Conservation (phyloP, 2,329 filamentous ascomycete genomes). For the Fusarium globosum region DNA sequence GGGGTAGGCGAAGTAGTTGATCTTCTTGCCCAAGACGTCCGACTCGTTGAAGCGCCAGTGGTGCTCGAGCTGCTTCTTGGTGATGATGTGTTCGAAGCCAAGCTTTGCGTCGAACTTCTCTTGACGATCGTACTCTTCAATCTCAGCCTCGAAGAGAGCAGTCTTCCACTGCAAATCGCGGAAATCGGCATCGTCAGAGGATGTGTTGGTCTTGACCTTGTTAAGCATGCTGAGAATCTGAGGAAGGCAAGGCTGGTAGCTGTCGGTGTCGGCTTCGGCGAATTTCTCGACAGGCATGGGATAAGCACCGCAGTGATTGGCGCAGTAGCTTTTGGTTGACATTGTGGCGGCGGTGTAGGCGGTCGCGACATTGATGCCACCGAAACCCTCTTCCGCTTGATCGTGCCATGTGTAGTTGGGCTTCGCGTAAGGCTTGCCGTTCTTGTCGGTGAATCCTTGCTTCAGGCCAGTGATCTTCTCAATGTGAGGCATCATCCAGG, state of each 20-base stretch:
- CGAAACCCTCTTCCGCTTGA: slow-evolving; percentile 41
- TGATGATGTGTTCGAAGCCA: slow-evolving; percentile 48
- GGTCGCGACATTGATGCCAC: slow-evolving; percentile 55
- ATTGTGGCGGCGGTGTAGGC: slow-evolving; percentile 57
- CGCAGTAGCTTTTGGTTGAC: slow-evolving; percentile 57
- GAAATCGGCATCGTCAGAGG: slow-evolving; percentile 37
- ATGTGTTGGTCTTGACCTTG: slow-evolving; percentile 37
- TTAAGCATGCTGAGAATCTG: slow-evolving; percentile 53
- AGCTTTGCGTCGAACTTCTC: slow-evolving; percentile 48
- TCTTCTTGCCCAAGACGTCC: slow-evolving; percentile 39
- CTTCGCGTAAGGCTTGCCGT: slow-evolving; percentile 45
- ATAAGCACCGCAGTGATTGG: slow-evolving; percentile 56
- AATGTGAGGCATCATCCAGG: slow-evolving; percentile 37
- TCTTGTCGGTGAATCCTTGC: slow-evolving; percentile 33
- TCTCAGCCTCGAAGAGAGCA: slow-evolving; percentile 50
- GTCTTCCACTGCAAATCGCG: slow-evolving; percentile 48
- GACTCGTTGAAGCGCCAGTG: slow-evolving; percentile 40
- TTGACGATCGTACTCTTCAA: slow-evolving; percentile 51
- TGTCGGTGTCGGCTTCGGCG: slow-evolving; percentile 53
- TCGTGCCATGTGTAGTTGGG: slow-evolving; percentile 45
- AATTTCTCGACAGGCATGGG: slow-evolving; percentile 58
- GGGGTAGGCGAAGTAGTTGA: slow-evolving; percentile 51
- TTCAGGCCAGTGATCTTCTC: slow-evolving; percentile 36
- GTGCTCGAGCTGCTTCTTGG: slow-evolving; percentile 45
- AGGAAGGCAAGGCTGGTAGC: slow-evolving; percentile 59